Percentiles rank a stretch among this genome's conserved stretches.
phyloP scores from a whole-genome alignment of 352 stramenopile species.

The Achlya hypogyna region DNA sequence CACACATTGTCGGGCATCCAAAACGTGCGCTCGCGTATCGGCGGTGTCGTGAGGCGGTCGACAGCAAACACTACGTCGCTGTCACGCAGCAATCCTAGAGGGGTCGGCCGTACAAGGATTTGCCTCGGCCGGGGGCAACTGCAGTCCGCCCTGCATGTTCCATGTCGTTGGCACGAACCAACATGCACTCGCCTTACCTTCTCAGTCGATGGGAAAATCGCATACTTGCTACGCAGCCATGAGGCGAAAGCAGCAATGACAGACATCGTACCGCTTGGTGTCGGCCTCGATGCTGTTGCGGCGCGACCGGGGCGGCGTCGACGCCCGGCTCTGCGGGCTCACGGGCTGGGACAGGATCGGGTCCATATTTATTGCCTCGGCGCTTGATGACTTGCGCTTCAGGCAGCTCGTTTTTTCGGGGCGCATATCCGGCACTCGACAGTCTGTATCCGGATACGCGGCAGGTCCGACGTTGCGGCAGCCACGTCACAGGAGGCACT shows the following conservation, averaged over 20 bases:
- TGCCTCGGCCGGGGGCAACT: neutral
- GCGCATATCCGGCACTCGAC: neutral
- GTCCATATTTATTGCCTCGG: neutral
- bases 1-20: conserved; percentile 83
- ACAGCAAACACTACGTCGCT: neutral
- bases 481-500: neutral
- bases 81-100: neutral
- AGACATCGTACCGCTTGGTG: neutral
- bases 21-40: neutral
- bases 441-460: neutral
- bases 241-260: neutral
- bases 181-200: neutral
- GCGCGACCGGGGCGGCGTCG: neutral
- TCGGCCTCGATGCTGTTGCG: conserved; percentile 6
- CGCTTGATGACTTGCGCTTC: neutral
- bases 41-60: neutral
- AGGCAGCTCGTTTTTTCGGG: neutral
- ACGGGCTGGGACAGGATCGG: neutral
- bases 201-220: neutral
- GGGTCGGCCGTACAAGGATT: conserved; percentile 1
- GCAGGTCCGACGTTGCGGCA: too few species aligned
- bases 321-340: neutral
- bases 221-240: neutral
- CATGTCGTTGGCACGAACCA: neutral
- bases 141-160: neutral